Percentiles rank a stretch among this genome's conserved stretches.
phyloP scores from a whole-genome alignment of 371 early-diverging fungal genomes.

The Entomophthora muscae region DNA sequence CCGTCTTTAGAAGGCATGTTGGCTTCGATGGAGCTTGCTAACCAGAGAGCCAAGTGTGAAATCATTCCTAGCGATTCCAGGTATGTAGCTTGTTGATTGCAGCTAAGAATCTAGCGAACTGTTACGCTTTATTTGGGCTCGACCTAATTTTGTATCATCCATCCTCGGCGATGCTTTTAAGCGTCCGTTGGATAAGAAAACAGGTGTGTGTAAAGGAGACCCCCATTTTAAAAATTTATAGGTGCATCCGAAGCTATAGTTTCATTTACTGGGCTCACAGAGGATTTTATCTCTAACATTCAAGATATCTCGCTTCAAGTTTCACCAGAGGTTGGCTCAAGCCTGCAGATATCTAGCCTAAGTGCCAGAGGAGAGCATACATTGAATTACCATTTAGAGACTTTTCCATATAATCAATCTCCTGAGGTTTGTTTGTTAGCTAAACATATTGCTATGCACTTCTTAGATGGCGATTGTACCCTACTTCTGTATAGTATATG shows the following conservation, averaged over 20 bases:
- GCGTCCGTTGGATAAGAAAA: neutral
- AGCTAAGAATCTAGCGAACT: neutral
- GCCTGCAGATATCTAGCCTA: neutral
- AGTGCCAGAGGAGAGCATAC: neutral
- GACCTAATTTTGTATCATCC: neutral
- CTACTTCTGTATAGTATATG: neutral
- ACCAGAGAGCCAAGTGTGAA: neutral
- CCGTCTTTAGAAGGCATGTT: neutral
- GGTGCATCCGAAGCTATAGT: neutral
- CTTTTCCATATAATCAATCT: neutral
- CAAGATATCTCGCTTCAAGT: neutral
- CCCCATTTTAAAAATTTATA: neutral
- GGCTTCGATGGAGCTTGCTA: neutral
- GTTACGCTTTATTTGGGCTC: neutral
- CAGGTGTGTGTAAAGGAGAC: neutral
- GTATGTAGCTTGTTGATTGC: neutral
- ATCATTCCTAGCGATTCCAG: neutral
- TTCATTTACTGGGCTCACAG: neutral
- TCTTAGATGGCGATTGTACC: neutral
- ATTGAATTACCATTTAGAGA: neutral
- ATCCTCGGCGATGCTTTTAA: neutral
- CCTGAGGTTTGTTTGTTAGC: neutral
- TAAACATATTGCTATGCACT: neutral
- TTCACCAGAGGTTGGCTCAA: neutral
- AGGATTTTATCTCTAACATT: neutral